These are phyloP conservation scores for Wickerhamiella occidentalis DNA, from an alignment of 805 yeast species.

Conservation along the genomic window DNA sequence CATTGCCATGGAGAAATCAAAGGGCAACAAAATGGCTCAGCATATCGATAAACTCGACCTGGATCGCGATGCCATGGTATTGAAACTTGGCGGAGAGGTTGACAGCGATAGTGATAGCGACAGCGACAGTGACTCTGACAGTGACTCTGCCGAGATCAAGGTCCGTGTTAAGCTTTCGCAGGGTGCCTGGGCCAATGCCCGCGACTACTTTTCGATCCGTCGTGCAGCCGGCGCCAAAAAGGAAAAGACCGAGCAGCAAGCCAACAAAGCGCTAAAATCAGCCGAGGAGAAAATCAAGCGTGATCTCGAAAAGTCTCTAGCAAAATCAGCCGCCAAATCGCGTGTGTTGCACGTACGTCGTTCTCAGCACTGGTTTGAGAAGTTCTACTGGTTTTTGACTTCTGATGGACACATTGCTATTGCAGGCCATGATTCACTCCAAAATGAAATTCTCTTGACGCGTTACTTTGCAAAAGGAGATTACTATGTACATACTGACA, in stretches of 20 bases:
- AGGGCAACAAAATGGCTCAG: conserved; percentile 53
- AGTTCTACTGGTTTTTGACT: conserved; percentile 87
- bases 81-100: conserved; percentile 41
- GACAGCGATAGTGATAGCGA: conserved; percentile 26
- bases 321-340: conserved; percentile 40
- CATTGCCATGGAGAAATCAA: conserved; percentile 53
- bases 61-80: conserved; percentile 50
- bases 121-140: conserved; percentile 28
- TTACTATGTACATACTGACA: conserved; percentile 58
- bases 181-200: conserved; percentile 83
- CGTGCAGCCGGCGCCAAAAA: conserved; percentile 68
- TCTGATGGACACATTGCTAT: conserved; percentile 77
- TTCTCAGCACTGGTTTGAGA: conserved; percentile 81
- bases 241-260: conserved; percentile 63
- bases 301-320: conserved; percentile 51
- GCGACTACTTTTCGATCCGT: conserved; percentile 65
- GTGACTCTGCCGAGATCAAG: conserved; percentile 6
- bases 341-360: conserved; percentile 44
- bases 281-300: conserved; percentile 66
- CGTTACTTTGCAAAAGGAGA: conserved; percentile 68
- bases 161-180: conserved; percentile 55
- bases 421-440: conserved; percentile 74
- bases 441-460: conserved; percentile 67
- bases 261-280: conserved; percentile 64
- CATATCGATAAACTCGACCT: conserved; percentile 56